These are phyloP conservation scores for Talaromyces sp. DNA, from an alignment of 2,329 filamentous ascomycete species.

Conservation along the genomic window DNA sequence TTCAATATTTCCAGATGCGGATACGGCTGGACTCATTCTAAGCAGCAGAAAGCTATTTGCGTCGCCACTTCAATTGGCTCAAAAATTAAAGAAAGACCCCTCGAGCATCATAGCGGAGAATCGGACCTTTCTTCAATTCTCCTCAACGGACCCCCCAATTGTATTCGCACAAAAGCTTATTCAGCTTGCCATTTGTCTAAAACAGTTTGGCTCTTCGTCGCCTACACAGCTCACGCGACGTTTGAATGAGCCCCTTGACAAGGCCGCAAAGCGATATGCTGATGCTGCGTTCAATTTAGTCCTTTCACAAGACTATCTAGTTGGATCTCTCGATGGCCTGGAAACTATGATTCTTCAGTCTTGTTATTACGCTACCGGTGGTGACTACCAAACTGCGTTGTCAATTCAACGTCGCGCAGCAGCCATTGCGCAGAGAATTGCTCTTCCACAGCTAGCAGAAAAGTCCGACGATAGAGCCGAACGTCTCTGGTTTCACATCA, in stretches of 20 bases:
- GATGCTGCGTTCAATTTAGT: constrained; percentile 29
- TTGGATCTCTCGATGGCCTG: constrained; percentile 52
- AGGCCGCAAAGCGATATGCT: constrained; percentile 12
- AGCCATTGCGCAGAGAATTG: constrained; percentile 53
- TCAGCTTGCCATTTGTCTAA: constrained; percentile 22
- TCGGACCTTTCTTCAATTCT: background rate
- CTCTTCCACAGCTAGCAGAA: constrained; percentile 37
- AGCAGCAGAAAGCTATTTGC: constrained; percentile 14
- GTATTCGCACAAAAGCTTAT: constrained; percentile 18
- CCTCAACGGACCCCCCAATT: constrained; percentile 14
- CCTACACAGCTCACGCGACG: constrained; percentile 4
- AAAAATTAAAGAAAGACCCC: background rate
- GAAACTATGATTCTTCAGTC: constrained; percentile 54
- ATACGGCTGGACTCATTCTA: constrained; percentile 11
- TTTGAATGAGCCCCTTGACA: constrained; percentile 7
- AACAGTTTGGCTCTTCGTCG: constrained; percentile 8
- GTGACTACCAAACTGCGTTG: constrained; percentile 56
- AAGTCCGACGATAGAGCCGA: constrained; percentile 21
- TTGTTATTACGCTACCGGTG: constrained; percentile 57
- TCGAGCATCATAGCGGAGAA: background rate
- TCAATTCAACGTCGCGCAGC: constrained; percentile 51
- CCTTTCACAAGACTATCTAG: constrained; percentile 50
- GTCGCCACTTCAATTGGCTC: constrained; percentile 17
- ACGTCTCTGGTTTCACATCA: constrained; percentile 39
- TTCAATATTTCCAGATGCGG: constrained; percentile 18